Percentiles rank a stretch among this genome's conserved stretches.
Conservation (phyloP, 2,329 filamentous ascomycete genomes). For the Proliferodiscus dingleyae region DNA sequence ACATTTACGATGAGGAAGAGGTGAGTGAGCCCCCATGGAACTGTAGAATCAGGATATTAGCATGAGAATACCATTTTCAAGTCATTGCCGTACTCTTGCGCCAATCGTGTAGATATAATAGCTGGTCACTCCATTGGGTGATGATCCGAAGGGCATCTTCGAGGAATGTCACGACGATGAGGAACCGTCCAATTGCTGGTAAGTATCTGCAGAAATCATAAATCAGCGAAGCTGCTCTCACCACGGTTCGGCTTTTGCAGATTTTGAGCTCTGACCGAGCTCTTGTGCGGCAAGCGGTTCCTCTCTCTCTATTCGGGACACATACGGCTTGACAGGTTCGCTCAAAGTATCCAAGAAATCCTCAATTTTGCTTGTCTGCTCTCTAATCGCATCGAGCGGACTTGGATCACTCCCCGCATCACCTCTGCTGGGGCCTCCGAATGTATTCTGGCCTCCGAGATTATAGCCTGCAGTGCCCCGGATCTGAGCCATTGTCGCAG, state of each 20-base stretch:
- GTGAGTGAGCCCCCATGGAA: slow-evolving; percentile 84
- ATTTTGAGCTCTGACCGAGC: neutral
- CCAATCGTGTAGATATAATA: slow-evolving; percentile 89
- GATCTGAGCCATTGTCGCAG: slow-evolving; percentile 50
- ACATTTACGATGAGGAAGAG: slow-evolving; percentile 90
- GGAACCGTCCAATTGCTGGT: slow-evolving; percentile 89
- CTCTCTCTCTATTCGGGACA: slow-evolving; percentile 26
- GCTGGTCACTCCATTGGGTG: slow-evolving; percentile 95
- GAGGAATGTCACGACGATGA: slow-evolving; percentile 97
- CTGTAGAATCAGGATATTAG: slow-evolving; percentile 42
- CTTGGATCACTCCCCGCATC: slow-evolving; percentile 32
- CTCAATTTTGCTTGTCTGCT: slow-evolving; percentile 98
- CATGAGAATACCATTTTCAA: neutral
- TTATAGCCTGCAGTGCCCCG: slow-evolving; percentile 46
- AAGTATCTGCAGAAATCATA: slow-evolving; percentile 60
- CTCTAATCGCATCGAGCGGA: slow-evolving; percentile 75
- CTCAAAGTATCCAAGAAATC: slow-evolving; percentile 82
- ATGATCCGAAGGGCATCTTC: slow-evolving; percentile 95
- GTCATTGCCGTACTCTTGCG: slow-evolving; percentile 64
- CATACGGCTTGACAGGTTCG: slow-evolving; percentile 93
- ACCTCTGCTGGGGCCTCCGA: slow-evolving; percentile 33
- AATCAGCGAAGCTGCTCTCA: slow-evolving; percentile 15
- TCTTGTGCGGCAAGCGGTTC: slow-evolving; percentile 7
- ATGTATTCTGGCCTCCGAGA: slow-evolving; percentile 33
- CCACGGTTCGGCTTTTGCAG: neutral